phyloP scores from a whole-genome alignment of 257 asterid species.

The Verbascum thapsus region DNA sequence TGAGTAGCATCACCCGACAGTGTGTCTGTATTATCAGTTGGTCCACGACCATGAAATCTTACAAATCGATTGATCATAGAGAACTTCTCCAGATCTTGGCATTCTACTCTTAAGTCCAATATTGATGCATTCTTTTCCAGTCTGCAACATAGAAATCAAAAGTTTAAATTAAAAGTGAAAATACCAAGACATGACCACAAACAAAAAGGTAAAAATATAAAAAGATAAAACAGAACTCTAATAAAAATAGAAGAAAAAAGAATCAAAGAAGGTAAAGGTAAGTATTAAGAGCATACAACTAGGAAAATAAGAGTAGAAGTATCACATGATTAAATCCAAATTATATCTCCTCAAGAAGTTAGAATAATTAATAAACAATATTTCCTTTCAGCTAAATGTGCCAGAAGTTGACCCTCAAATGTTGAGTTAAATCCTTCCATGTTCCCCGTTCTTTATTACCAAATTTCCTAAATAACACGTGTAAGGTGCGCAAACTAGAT shows the following conservation, averaged over 20 bases:
- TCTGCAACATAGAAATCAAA: conserved; percentile 43
- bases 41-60: conserved; percentile 81
- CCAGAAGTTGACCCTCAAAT: not conserved
- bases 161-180: conserved; percentile 1
- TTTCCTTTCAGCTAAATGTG: not conserved
- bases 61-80: conserved; percentile 80
- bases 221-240: conserved; percentile 1
- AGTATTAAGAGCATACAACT: not conserved
- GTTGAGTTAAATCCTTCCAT: not conserved
- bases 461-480: conserved; percentile 2
- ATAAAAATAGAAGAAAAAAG: conserved; percentile 3
- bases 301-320: not conserved
- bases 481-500: not conserved
- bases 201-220: not conserved
- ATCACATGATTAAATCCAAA: not conserved
- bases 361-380: too few relatives aligned
- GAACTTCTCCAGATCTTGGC: conserved; percentile 84
- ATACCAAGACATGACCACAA: too few relatives aligned
- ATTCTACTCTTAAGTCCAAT: conserved; percentile 68
- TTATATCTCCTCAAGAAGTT: not conserved
- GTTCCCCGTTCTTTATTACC: not conserved
- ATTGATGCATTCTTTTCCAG: conserved; percentile 75
- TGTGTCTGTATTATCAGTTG: conserved; percentile 52
- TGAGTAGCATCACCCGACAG: conserved; percentile 51
- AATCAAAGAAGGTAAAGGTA: not conserved